Base-by-base conservation (phyloP, 148 eudicot species). In the Pharnaceum exiguum region DNA sequence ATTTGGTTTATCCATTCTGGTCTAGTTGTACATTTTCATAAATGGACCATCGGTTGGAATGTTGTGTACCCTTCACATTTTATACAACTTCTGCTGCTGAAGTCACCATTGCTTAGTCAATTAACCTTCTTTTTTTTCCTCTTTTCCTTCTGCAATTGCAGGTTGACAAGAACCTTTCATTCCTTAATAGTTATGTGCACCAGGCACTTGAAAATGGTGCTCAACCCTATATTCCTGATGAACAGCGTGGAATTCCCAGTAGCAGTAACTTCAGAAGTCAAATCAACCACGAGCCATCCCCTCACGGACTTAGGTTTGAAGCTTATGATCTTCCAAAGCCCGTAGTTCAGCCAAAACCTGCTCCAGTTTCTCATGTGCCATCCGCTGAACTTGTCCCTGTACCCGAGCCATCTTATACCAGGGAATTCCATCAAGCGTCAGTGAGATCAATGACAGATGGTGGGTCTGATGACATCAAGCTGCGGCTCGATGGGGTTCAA, bases 291-390 rank as follows among this genome's bases (percentile, higher is more conserved):
- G 95, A 82, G 51, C 37, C 74, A n/a, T 62, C 86, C 22, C 25
- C 78, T 19, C 96, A 85, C 59, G 68, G 95, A 54, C 99, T 93
- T 68, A 84, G 85, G 65, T 93, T 93, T 36, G 95, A 89, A 77
- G 99, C 96, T 17, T 93, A 93, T 54, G 99, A 93, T 53, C 79
- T 78, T 68, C 96, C 99, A 37, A 86, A 86, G 70, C 82, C 95
- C 25, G 69, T 78, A 10, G 56, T 67, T 11, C 73, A 80, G 48
- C 45, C 78, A 11, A 73, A 57, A 25, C 51, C 69, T 26, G 64
- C 73, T 37, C 78, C 82, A 24, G 58, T 65, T 47, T 55, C 84
- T 47, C 68, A 57, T 16, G 44, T 66, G 32, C 67, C 81, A 52
- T 86, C 95, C n/a, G 73, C 77, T 38, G 96, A 83, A 26, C 89